Percentiles rank a stretch among this genome's conserved stretches.
Evolutionary conservation across 2,329 filamentous ascomycete genomes (phyloP).

Genomic region (Botrytis porri): DNA sequence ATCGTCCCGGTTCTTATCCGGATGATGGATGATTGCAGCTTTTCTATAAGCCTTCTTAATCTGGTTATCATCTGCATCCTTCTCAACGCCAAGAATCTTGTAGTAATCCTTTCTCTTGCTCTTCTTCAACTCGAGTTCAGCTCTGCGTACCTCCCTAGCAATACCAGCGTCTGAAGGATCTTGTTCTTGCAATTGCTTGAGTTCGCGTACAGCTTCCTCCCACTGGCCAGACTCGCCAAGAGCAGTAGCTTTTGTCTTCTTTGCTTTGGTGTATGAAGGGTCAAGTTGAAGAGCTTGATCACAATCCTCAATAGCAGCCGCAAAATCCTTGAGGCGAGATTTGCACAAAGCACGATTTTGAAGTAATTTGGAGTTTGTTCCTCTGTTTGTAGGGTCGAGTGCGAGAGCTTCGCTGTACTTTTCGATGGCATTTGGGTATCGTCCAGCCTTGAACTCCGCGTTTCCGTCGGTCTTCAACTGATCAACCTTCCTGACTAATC

Average conservation of each 20-base stretch:
- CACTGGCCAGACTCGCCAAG: slow-evolving; percentile 81
- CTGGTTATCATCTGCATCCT: slow-evolving; percentile 76
- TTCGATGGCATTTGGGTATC: slow-evolving; percentile 76
- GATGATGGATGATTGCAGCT: slow-evolving; percentile 89
- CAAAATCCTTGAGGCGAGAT: slow-evolving; percentile 79
- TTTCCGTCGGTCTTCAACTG: slow-evolving; percentile 95
- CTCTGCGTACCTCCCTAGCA: slow-evolving; percentile 79
- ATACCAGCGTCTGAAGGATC: slow-evolving; percentile 80
- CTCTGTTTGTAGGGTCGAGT: slow-evolving; percentile 83
- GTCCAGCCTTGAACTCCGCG: slow-evolving; percentile 78
- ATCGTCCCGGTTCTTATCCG: slow-evolving; percentile 94
- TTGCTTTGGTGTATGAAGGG: slow-evolving; percentile 80
- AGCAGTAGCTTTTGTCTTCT: slow-evolving; percentile 91
- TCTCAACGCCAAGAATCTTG: slow-evolving; percentile 87
- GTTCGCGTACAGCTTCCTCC: slow-evolving; percentile 87
- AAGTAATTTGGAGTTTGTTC: slow-evolving; percentile 90
- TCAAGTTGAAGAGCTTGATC: slow-evolving; percentile 81
- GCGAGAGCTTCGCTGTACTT: slow-evolving; percentile 80
- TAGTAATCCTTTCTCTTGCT: slow-evolving; percentile 97
- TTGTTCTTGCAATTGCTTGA: slow-evolving; percentile 79
- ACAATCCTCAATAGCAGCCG: slow-evolving; percentile 79
- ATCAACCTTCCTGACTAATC: slow-evolving; percentile 87
- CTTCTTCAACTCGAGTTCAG: slow-evolving; percentile 97
- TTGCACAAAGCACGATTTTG: slow-evolving; percentile 89
- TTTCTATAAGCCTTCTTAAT: slow-evolving; percentile 98